Percentiles rank a stretch among this genome's conserved stretches.
phyloP scores from a whole-genome alignment of 2,329 filamentous ascomycete species.

The Aotearoamyces nothofagi region DNA sequence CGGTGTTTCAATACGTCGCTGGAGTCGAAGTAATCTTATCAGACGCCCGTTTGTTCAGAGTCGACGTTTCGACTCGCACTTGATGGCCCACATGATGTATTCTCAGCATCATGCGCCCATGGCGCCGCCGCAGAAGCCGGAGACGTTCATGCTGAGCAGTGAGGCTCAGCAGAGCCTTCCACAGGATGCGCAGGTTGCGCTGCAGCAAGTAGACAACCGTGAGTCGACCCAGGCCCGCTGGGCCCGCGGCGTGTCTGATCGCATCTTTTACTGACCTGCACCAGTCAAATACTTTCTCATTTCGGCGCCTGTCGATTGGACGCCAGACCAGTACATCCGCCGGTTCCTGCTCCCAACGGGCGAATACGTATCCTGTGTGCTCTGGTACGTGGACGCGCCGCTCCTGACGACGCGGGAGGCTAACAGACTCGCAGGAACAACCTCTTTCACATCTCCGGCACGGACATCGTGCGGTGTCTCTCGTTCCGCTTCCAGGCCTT shows the following conservation, averaged over 20 bases:
- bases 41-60: slow-evolving; percentile 4
- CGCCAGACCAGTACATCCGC: slow-evolving; percentile 88
- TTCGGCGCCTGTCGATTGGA: slow-evolving; percentile 96
- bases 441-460: slow-evolving; percentile 97
- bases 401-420: slow-evolving; percentile 5
- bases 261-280: slow-evolving; percentile 7
- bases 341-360: slow-evolving; percentile 90
- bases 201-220: slow-evolving; percentile 98
- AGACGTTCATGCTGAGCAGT: slow-evolving; percentile 96
- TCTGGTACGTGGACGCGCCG: slow-evolving; percentile 45
- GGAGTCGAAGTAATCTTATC: slow-evolving; percentile 10
- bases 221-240: slow-evolving; percentile 27
- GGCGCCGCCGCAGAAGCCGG: slow-evolving; percentile 87
- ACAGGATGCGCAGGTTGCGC: slow-evolving; percentile 88
- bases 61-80: slow-evolving; percentile 15
- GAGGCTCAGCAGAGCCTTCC: slow-evolving; percentile 94
- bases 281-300: slow-evolving; percentile 99
- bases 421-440: slow-evolving; percentile 56
- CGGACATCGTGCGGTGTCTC: slow-evolving; percentile 94
- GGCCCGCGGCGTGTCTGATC: slow-evolving; percentile 7
- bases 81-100: slow-evolving; percentile 45
- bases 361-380: slow-evolving; percentile 95
- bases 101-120: slow-evolving; percentile 65
- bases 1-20: slow-evolving; percentile 14
- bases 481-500: slow-evolving; percentile 98